phyloP scores from a whole-genome alignment of 805 yeast genomes.

The Candida ovalis region DNA sequence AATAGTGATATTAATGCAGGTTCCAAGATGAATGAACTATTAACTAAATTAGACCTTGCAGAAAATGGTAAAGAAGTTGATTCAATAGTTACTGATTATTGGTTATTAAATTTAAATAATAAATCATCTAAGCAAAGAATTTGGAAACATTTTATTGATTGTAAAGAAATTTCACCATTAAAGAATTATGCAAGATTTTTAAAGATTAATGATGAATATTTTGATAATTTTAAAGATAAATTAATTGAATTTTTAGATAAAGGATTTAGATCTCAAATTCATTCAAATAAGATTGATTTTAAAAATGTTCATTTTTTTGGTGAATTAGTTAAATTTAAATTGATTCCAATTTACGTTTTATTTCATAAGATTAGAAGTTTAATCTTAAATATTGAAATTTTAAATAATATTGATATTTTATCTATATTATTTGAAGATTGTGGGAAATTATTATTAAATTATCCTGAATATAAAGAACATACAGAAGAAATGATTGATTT shows the following conservation, averaged over 20 bases:
- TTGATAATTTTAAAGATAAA: constrained; percentile 50
- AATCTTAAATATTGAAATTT: constrained; percentile 45
- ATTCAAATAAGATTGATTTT: constrained; percentile 48
- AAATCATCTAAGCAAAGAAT: constrained; percentile 69
- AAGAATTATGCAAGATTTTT: constrained; percentile 63
- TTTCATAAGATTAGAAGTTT: constrained; percentile 70
- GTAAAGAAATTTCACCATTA: constrained; percentile 42
- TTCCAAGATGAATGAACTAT: constrained; percentile 11
- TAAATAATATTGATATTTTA: constrained; percentile 65
- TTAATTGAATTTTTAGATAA: constrained; percentile 52
- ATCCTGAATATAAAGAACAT: constrained; percentile 50
- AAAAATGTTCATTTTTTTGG: constrained; percentile 59
- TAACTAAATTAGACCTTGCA: constrained; percentile 31
- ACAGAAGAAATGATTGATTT: constrained; percentile 63
- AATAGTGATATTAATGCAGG: constrained; percentile 10
- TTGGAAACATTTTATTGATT: constrained; percentile 49
- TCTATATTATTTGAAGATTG: constrained; percentile 68
- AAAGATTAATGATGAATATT: constrained; percentile 48
- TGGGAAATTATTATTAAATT: constrained; percentile 60
- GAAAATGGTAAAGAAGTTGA: constrained; percentile 48
- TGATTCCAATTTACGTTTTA: constrained; percentile 65
- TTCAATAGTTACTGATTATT: constrained; percentile 42
- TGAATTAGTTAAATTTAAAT: constrained; percentile 72
- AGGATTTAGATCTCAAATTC: constrained; percentile 59
- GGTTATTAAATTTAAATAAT: constrained; percentile 52